phyloP scores from a whole-genome alignment of 2,329 filamentous ascomycete species.

The Ceratocystis destructans region DNA sequence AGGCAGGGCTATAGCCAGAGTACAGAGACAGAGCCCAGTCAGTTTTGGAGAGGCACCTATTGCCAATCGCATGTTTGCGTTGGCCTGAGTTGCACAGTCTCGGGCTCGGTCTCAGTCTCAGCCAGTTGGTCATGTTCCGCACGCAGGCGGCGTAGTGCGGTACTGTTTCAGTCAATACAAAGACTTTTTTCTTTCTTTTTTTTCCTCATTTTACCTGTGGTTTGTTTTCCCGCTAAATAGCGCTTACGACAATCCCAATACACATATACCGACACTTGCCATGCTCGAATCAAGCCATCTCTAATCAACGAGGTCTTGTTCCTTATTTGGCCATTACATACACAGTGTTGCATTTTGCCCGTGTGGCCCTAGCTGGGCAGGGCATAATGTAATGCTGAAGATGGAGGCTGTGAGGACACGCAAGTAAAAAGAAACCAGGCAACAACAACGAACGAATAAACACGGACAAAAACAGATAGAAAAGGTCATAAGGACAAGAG shows the following conservation, averaged over 20 bases:
- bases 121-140: neutral
- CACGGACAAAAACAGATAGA: neutral
- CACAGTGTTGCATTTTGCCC: neutral
- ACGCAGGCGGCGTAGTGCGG: neutral
- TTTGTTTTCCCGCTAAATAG: neutral
- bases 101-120: conserved; percentile 3
- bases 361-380: neutral
- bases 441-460: neutral
- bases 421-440: neutral
- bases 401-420: neutral
- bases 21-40: neutral
- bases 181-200: neutral
- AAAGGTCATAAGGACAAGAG: neutral
- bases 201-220: neutral
- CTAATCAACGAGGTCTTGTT: neutral
- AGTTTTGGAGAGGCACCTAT: neutral
- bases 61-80: neutral
- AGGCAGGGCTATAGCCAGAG: neutral
- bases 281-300: neutral
- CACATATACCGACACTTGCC: neutral
- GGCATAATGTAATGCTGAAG: neutral
- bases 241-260: too few species aligned
- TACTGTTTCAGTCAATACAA: neutral
- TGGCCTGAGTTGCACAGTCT: neutral
- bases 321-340: neutral